Evolutionary conservation across 2,329 filamentous ascomycete genomes (phyloP).

Genomic region (Colletotrichum eremochloae): DNA sequence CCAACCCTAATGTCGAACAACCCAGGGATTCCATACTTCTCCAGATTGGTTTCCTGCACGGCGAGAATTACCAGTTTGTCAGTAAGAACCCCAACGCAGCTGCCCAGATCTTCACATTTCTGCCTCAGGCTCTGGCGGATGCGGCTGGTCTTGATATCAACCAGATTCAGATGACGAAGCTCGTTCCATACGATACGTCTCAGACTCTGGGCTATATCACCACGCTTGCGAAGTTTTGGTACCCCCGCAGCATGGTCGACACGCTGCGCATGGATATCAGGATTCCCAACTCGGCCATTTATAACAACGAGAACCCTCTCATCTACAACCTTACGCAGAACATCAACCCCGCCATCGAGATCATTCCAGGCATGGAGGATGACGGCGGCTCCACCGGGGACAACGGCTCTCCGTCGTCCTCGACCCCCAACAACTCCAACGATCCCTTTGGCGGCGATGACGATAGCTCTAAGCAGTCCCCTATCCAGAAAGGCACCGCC

Average conservation of each 20-base stretch:
- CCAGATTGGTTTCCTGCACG: constrained; percentile 86
- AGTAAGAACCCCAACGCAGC: constrained; percentile 78
- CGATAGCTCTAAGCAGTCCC: constrained; percentile 63
- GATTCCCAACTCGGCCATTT: constrained; percentile 79
- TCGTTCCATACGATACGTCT: constrained; percentile 83
- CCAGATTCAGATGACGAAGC: constrained; percentile 75
- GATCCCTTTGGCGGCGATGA: constrained; percentile 59
- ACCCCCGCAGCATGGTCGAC: constrained; percentile 78
- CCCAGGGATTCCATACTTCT: constrained; percentile 79
- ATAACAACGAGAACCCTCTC: constrained; percentile 76
- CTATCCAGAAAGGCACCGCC: constrained; percentile 73
- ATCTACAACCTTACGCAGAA: constrained; percentile 80
- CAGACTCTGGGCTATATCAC: constrained; percentile 81
- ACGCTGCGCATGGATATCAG: constrained; percentile 77
- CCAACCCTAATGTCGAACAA: constrained; percentile 64
- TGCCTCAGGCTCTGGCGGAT: constrained; percentile 79
- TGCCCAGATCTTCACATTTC: constrained; percentile 84
- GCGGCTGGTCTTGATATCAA: constrained; percentile 68
- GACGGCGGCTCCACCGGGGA: constrained; percentile 56
- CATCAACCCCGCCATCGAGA: constrained; percentile 87
- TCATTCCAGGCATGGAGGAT: constrained; percentile 63
- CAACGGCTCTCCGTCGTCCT: constrained; percentile 53
- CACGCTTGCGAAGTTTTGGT: constrained; percentile 77
- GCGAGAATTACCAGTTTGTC: constrained; percentile 88
- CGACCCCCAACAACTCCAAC: constrained; percentile 52